Conservation (phyloP, 345 rosid species). For the Salix udensis region DNA sequence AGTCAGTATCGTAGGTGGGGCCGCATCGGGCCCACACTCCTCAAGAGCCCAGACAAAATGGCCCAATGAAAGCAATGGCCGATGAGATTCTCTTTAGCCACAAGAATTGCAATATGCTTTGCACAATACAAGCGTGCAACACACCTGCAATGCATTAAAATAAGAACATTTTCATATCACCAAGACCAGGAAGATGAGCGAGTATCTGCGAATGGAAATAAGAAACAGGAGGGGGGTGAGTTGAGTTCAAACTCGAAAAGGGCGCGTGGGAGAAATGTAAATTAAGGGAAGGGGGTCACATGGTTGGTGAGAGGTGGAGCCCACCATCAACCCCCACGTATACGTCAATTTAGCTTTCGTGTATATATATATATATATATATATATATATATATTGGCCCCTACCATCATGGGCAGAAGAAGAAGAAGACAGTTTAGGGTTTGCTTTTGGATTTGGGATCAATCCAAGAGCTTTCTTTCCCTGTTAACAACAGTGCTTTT, state of each 20-base stretch:
- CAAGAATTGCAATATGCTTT: background rate
- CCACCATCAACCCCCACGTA: constrained; percentile 9
- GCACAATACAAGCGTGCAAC: background rate
- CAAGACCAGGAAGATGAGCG: background rate
- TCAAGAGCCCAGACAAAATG: background rate
- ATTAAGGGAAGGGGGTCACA: constrained; percentile 2
- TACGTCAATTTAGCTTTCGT: background rate
- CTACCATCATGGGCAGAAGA: background rate
- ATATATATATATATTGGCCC: too few relatives aligned
- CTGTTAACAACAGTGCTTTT: background rate
- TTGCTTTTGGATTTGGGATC: constrained; percentile 18
- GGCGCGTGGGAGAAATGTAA: background rate
- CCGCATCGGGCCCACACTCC: background rate
- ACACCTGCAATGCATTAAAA: background rate
- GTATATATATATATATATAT: background rate
- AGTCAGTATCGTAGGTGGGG: background rate
- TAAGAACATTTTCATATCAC: background rate
- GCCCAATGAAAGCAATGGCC: background rate
- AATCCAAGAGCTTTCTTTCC: background rate
- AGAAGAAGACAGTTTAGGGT: background rate
- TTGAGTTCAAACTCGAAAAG: too few relatives aligned
- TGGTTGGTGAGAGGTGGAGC: constrained; percentile 23
- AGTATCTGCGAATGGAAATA: background rate
- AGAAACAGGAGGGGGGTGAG: background rate
- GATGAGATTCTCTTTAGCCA: background rate